phyloP scores from a whole-genome alignment of 2,329 filamentous ascomycete species.

The Aspergillus flavus region DNA sequence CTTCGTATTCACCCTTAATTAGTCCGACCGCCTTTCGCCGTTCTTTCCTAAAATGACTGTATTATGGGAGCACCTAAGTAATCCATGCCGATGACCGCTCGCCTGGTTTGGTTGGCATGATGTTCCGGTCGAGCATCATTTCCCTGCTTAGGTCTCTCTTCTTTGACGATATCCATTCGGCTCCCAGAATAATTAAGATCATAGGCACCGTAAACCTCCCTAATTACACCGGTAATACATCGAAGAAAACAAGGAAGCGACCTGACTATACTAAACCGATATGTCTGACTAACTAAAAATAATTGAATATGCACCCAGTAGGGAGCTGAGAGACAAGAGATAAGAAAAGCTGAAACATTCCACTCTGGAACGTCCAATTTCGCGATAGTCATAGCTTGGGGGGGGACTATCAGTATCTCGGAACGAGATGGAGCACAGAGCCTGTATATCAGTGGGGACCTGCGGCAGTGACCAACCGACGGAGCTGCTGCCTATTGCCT shows the following conservation, averaged over 20 bases:
- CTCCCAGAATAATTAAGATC: not conserved
- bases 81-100: not conserved
- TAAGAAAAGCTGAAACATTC: conserved; percentile 1
- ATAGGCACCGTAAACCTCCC: not conserved
- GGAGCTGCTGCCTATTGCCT: not conserved
- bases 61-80: not conserved
- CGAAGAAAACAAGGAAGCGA: not conserved
- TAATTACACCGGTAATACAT: not conserved
- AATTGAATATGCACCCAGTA: not conserved
- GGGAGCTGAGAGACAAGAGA: not conserved
- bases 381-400: not conserved
- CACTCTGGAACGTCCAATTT: not conserved
- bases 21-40: not conserved
- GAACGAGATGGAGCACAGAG: not conserved
- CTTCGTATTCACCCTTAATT: not conserved
- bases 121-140: not conserved
- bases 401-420: conserved; percentile 1
- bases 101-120: not conserved
- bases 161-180: no score
- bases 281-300: no score
- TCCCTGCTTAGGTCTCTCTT: not conserved
- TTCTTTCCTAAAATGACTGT: not conserved
- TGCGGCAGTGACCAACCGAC: not conserved
- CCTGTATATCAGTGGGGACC: conserved; percentile 1
- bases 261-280: no score